Base-by-base conservation (phyloP, 2,329 filamentous ascomycete species). In the Fusarium liriodendri region DNA sequence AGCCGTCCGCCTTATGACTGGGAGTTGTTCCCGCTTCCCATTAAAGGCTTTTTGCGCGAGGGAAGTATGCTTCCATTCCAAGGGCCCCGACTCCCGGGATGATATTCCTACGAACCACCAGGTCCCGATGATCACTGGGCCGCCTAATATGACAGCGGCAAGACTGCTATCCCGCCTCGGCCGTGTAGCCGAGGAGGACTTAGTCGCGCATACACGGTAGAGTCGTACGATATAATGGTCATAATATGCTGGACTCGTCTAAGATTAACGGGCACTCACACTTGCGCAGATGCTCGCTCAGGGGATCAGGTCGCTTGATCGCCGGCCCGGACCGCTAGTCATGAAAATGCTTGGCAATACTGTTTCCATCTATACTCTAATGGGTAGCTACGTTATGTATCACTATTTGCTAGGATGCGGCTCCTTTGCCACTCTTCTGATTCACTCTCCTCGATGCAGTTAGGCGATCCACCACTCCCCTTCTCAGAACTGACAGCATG, bases 21-120 rank as follows among this genome's bases (percentile, higher is more conserved):
- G 42, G 22, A 47, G 42, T 25, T 6, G 7, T 16, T 45, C 38
- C 3, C 2, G 10, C 6, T 5, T 13, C n/a, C n/a, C 10, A 20
- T 22, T 2, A 2, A 14, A 42, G 11, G 1, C 10, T 7, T 20
- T 13, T 22, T 20, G 0, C 20, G 3, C 1, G 8, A 13, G 11
- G 11, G 20, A 22, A 16, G 20, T 22, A 14, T 9, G 8, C 20
- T 22, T 45, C 6, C 5, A 13, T 14, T 45, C 20, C 3, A 45
- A 45, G 13, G 40, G 13, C 13, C 22, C 7, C 7, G 4, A 7
- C 42, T 16, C 6, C 2, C 7, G 10, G 20, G 2, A 4, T 0
- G 10, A 42, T 3, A 13, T 7, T 45, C 7, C 7, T 45, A 45
- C 13, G 20, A 5, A 7, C 20, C 13, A 25, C 40, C 3, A 4